Conservation (phyloP, 768 basidiomycete genomes). For the Serendipita sp. region DNA sequence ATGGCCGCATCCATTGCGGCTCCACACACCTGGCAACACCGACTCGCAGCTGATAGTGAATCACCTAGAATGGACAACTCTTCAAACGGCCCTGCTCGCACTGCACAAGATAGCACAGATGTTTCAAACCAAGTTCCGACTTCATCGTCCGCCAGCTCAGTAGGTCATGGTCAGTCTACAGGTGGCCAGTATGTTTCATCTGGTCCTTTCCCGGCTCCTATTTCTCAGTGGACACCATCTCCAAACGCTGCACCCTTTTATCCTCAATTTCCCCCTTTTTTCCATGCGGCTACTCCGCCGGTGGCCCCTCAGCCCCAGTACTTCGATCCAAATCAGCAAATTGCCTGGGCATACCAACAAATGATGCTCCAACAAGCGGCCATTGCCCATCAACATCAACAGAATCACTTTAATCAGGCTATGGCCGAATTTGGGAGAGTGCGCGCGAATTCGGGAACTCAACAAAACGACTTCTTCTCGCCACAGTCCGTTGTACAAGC, state of each 20-base stretch:
- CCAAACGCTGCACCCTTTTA: conserved; percentile 9
- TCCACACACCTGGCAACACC: neutral
- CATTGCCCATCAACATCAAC: conserved; percentile 9
- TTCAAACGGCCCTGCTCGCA: neutral
- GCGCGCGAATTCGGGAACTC: neutral
- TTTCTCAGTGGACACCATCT: conserved; percentile 7
- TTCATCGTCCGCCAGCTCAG: neutral
- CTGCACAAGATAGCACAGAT: neutral
- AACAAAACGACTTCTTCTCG: neutral
- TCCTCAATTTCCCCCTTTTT: conserved; percentile 9
- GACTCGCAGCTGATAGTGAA: conserved; percentile 2
- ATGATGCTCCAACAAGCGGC: conserved; percentile 8
- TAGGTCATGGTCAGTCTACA: neutral
- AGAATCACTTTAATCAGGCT: conserved; percentile 6
- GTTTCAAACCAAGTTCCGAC: neutral
- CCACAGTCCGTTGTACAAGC: neutral
- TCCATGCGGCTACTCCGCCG: conserved; percentile 2
- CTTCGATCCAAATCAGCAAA: conserved; percentile 7
- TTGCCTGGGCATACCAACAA: conserved; percentile 9
- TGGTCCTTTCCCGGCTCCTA: neutral
- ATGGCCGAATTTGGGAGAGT: neutral
- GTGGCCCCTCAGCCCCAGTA: conserved; percentile 5
- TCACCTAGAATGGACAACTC: neutral
- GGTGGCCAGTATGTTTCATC: neutral
- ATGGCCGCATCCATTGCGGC: neutral